Percentiles rank a stretch among this genome's conserved stretches.
These are phyloP conservation scores for Pholiota molesta DNA, from an alignment of 768 basidiomycete species.

Conservation along the genomic window DNA sequence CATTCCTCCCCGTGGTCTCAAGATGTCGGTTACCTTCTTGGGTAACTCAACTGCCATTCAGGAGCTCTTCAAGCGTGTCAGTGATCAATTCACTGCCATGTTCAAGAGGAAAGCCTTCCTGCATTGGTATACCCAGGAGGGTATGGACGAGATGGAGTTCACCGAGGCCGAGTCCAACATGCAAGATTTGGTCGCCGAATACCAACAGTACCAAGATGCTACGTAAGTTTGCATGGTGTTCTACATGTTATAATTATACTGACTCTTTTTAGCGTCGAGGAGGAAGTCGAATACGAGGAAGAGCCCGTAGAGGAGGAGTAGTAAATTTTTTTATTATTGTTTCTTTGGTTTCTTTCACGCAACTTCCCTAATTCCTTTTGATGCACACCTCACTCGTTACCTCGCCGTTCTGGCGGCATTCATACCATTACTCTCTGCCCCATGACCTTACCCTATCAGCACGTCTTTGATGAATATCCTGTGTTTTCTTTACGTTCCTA, in stretches of 20 bases:
- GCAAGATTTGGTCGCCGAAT: slow-evolving; percentile 98
- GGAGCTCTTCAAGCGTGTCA: slow-evolving; percentile 98
- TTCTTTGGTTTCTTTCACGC: slow-evolving; percentile 17
- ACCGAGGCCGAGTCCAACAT: slow-evolving; percentile 99
- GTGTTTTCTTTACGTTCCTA: slow-evolving; percentile 23
- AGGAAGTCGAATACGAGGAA: slow-evolving; percentile 90
- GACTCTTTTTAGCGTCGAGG: slow-evolving; percentile 63
- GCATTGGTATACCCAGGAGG: slow-evolving; percentile 99
- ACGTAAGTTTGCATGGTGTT: slow-evolving; percentile 58
- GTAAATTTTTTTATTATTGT: slow-evolving; percentile 20
- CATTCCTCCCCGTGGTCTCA: slow-evolving; percentile 92
- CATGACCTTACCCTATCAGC: slow-evolving; percentile 36
- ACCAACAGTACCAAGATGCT: slow-evolving; percentile 95
- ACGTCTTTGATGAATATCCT: slow-evolving; percentile 39
- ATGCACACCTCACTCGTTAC: slow-evolving; percentile 13
- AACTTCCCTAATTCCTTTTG: slow-evolving; percentile 12
- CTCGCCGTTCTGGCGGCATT: slow-evolving; percentile 10
- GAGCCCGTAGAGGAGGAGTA: slow-evolving; percentile 69
- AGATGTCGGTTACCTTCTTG: slow-evolving; percentile 97
- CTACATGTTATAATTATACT: neutral
- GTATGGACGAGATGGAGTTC: slow-evolving; percentile 99
- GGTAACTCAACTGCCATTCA: slow-evolving; percentile 98
- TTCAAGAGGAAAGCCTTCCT: slow-evolving; percentile 98
- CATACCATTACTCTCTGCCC: slow-evolving; percentile 17
- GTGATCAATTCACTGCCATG: slow-evolving; percentile 99